A percentile compares a stretch with the other conserved stretches of the same genome.
phyloP scores from a whole-genome alignment of 1,284 basidiomycete species.

The Tilletia indica region DNA sequence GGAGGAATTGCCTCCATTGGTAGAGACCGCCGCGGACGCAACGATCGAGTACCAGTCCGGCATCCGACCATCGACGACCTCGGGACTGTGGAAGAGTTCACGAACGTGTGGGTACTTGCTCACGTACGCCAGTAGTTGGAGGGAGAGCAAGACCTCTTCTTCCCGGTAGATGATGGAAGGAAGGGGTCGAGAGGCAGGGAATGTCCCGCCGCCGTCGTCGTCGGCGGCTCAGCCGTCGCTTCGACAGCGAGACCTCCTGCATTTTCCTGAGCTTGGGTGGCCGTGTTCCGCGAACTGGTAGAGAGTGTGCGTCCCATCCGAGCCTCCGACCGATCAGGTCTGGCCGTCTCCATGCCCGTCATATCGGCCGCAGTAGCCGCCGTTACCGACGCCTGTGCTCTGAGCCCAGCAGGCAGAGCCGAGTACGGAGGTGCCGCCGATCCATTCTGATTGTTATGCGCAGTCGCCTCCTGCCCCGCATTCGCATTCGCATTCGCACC shows the following conservation, averaged over 20 bases:
- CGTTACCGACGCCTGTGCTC: too few relatives aligned
- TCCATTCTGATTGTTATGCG: too few relatives aligned
- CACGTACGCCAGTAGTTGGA: conserved; percentile 92
- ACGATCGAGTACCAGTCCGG: conserved; percentile 27
- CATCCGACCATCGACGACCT: conserved; percentile 36
- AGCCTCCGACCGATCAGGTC: too few relatives aligned
- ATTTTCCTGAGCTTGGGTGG: not conserved
- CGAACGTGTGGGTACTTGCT: conserved; percentile 97
- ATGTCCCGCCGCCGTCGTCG: too few relatives aligned
- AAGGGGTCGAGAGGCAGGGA: not conserved
- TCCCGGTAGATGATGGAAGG: conserved; percentile 68
- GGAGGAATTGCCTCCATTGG: not conserved
- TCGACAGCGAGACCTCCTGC: too few relatives aligned
- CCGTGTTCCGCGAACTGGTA: not conserved
- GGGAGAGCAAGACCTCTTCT: conserved; percentile 84
- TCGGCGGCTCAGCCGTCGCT: too few relatives aligned
- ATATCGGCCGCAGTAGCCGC: not conserved
- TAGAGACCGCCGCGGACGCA: not conserved
- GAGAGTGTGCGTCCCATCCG: not conserved
- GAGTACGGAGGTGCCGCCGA: too few relatives aligned
- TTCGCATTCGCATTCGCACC: too few relatives aligned
- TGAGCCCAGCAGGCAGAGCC: too few relatives aligned
- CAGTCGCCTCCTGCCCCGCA: too few relatives aligned
- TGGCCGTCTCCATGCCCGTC: too few relatives aligned
- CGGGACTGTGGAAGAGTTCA: conserved; percentile 77